Conservation (phyloP, 192 early-diverging fungal species). For the Funneliformis geosporum region DNA sequence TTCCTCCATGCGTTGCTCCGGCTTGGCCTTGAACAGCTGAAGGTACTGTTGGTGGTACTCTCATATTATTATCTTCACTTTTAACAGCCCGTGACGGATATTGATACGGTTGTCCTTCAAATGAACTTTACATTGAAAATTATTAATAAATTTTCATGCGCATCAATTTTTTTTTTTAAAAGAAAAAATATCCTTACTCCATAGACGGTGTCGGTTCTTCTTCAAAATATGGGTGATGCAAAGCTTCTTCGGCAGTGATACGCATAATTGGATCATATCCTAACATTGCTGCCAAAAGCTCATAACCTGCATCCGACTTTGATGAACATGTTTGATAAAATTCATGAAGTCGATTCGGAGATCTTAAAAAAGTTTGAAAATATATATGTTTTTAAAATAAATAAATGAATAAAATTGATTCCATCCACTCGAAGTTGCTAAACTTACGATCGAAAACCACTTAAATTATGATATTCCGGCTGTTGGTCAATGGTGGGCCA, state of each 20-base stretch:
- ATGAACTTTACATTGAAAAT: constrained; percentile 34
- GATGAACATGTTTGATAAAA: constrained; percentile 51
- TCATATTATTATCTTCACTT: constrained; percentile 60
- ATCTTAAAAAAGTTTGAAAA: background rate
- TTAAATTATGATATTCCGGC: constrained; percentile 66
- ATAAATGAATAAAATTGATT: background rate
- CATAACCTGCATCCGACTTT: constrained; percentile 74
- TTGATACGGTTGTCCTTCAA: constrained; percentile 50
- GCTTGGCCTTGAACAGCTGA: background rate
- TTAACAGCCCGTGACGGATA: constrained; percentile 56
- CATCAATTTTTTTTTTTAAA: background rate
- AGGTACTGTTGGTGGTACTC: constrained; percentile 24
- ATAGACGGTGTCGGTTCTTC: constrained; percentile 68
- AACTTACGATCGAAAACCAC: constrained; percentile 58
- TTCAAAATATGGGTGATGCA: constrained; percentile 88
- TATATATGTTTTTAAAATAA: background rate
- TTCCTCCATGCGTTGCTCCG: background rate
- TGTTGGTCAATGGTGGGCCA: constrained; percentile 75
- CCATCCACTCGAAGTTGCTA: background rate
- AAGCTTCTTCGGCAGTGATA: constrained; percentile 88
- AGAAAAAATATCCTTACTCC: constrained; percentile 44
- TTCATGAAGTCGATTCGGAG: constrained; percentile 14
- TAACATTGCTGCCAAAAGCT: constrained; percentile 75
- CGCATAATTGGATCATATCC: constrained; percentile 81
- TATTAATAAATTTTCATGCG: background rate